These are phyloP conservation scores for Piromyces sp. DNA, from an alignment of 192 early-diverging fungal genomes.

Conservation along the genomic window DNA sequence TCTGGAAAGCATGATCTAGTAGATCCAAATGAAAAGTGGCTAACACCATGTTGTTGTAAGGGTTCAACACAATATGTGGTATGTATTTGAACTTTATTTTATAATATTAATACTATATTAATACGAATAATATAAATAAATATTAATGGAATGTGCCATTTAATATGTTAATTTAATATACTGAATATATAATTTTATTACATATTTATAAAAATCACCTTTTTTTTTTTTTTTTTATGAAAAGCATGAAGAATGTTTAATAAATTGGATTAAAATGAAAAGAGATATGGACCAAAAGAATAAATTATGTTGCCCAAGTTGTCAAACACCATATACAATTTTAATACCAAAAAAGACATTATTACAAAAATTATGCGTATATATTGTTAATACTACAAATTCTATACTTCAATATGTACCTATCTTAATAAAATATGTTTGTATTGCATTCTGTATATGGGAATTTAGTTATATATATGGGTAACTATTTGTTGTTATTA, in stretches of 20 bases:
- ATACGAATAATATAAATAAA: too few species aligned
- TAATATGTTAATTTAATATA: too few species aligned
- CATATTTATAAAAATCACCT: too few species aligned
- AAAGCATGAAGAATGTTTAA: not conserved
- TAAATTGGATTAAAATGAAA: not conserved
- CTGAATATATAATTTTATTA: too few species aligned
- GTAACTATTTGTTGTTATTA: not conserved
- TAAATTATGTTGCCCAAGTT: not conserved
- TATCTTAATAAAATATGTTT: not conserved
- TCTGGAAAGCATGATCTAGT: not conserved
- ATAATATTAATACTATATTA: too few species aligned
- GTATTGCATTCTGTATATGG: not conserved
- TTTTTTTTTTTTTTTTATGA: too few species aligned
- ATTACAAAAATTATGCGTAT: not conserved
- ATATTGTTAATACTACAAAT: not conserved
- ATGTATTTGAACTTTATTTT: not conserved
- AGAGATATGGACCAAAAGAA: not conserved
- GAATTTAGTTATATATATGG: not conserved
- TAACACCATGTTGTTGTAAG: not conserved
- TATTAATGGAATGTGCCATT: too few species aligned
- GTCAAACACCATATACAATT: not conserved
- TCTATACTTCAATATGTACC: not conserved
- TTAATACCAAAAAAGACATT: not conserved
- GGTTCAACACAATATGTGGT: not conserved
- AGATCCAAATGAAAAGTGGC: not conserved